Percentiles rank a stretch among this genome's conserved stretches.
phyloP scores from a whole-genome alignment of 176 grass and related monocot species.

The Aegilops bicornis region DNA sequence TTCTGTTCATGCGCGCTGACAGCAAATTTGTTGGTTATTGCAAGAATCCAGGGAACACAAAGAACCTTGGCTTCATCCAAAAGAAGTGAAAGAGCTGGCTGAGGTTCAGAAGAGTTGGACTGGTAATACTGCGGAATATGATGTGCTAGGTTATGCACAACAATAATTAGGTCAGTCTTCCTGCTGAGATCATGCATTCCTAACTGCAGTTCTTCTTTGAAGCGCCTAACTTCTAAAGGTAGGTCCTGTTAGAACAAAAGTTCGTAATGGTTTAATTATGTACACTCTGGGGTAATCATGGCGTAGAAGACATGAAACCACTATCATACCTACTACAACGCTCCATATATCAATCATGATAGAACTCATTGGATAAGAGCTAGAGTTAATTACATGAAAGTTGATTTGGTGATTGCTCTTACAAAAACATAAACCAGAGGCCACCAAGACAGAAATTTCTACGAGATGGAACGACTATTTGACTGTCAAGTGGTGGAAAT shows the following conservation, averaged over 20 bases:
- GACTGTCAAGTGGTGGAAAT: neutral
- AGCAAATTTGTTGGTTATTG: conserved; percentile 91
- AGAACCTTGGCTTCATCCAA: conserved; percentile 80
- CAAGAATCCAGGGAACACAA: conserved; percentile 82
- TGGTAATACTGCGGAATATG: conserved; percentile 59
- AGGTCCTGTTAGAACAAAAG: conserved; percentile 57
- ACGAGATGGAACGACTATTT: neutral
- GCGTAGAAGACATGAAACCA: neutral
- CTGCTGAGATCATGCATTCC: conserved; percentile 58
- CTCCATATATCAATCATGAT: neutral
- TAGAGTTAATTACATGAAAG: neutral
- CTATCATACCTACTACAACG: neutral
- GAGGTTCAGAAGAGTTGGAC: conserved; percentile 39
- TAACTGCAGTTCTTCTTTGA: conserved; percentile 76
- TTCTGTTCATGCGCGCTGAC: conserved; percentile 73
- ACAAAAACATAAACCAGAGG: conserved; percentile 3
- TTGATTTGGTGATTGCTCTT: conserved; percentile 10
- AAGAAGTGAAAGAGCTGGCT: conserved; percentile 76
- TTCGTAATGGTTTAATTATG: conserved; percentile 6
- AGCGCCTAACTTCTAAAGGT: conserved; percentile 53
- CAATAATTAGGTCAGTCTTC: conserved; percentile 83
- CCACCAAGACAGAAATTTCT: conserved; percentile 5
- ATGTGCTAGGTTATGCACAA: conserved; percentile 95
- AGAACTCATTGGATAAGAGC: conserved; percentile 2
- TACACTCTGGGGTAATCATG: neutral